Evolutionary conservation across 108 stramenopile species (phyloP), one percentile per base, ranked within the genome.

Genomic region (Craspedostauros australis): DNA sequence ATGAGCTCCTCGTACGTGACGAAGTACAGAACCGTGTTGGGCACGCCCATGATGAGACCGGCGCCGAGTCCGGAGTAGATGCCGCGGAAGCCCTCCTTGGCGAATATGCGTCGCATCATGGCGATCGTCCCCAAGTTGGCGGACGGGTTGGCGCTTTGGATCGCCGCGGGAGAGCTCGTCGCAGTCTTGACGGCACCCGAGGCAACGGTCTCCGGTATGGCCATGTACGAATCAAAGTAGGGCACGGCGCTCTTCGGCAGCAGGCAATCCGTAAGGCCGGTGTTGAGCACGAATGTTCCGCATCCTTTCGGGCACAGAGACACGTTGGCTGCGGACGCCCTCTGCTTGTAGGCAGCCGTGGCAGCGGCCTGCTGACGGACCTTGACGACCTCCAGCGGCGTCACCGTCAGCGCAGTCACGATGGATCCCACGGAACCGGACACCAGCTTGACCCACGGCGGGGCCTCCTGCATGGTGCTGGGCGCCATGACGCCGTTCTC

Each of bases 1-100:
- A 70, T 46, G 16, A 88, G 57, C 45, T 84, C 80, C 38, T 97
- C 97, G 58, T 98, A 98, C 1, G 75, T 56, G 3, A 88, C 64
- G 57, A 93, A 95, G 54, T 96, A 95, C 12, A 97, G 45, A 11
- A 89, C 87, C 2, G 95, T 95, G 60, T 85, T 87, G 0, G 95
- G 95, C 5, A 93, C 82, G 18, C 81, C 84, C 60, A 95, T 92
- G 51, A 71, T 69, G 27, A 95, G 63, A 36, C 89, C 86, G 7
- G 91, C 84, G 8, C 60, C 67, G 7, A 95, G 66, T 15, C 95
- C 95, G 6, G 81, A 73, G 45, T 95, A 95, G n/a, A 95, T 50
- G 6, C 95, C 91, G 15, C 39, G 15, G 9, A 63, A 38, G 21
- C 95, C 95, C 60, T 96, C 86, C 15, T 48, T 71, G 4, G 23